Evolutionary conservation across 805 yeast species (phyloP).

Genomic region (Zygosaccharomyces lentus): DNA sequence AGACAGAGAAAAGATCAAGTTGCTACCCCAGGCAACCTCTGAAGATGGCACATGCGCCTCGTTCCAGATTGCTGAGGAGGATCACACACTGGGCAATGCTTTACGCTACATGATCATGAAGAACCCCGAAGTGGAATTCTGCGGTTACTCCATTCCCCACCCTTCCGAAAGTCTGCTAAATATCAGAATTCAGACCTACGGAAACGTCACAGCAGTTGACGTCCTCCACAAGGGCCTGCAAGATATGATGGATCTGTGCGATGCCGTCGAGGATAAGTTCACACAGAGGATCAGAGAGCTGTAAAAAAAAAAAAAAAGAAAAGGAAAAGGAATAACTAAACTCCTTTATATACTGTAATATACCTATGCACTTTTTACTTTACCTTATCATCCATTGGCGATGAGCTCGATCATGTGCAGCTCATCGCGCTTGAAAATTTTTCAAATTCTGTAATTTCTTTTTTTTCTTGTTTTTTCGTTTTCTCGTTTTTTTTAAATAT

Average conservation of each 20-base stretch:
- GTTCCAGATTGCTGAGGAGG: constrained; percentile 89
- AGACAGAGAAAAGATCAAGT: constrained; percentile 53
- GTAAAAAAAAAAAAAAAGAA: constrained; percentile 10
- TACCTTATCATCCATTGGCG: background rate
- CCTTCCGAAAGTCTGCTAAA: constrained; percentile 91
- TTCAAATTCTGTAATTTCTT: background rate
- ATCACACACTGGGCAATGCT: constrained; percentile 94
- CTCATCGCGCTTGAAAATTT: constrained; percentile 7
- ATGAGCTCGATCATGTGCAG: constrained; percentile 1
- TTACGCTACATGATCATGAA: constrained; percentile 92
- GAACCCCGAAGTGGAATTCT: constrained; percentile 96
- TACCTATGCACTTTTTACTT: background rate
- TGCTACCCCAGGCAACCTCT: constrained; percentile 74
- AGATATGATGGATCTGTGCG: constrained; percentile 77
- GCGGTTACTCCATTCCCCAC: constrained; percentile 98
- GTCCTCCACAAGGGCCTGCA: constrained; percentile 89
- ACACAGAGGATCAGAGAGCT: constrained; percentile 57
- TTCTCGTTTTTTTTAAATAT: background rate
- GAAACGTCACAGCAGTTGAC: constrained; percentile 80
- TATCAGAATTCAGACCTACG: constrained; percentile 91
- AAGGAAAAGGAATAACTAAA: too few relatives aligned
- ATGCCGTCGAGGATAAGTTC: constrained; percentile 75
- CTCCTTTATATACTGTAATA: background rate
- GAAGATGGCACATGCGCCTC: constrained; percentile 95
- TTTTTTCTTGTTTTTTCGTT: background rate